These are phyloP conservation scores for Triticum urartu DNA, from an alignment of 176 grass and related monocot genomes.

Conservation along the genomic window DNA sequence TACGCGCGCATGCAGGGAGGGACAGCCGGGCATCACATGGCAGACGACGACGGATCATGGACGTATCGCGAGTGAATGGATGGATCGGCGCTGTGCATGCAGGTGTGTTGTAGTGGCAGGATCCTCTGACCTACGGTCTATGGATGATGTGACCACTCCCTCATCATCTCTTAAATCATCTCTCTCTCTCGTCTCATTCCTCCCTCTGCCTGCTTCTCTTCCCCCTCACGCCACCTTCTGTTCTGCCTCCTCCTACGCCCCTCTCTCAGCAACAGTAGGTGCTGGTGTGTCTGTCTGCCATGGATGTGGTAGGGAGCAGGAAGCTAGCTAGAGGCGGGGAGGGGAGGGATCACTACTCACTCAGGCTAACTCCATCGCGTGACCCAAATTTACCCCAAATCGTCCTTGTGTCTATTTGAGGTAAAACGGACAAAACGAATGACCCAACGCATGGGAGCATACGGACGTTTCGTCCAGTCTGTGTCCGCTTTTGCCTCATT, in stretches of 20 bases:
- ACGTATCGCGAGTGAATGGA: neutral
- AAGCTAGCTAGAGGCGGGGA: neutral
- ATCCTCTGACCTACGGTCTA: neutral
- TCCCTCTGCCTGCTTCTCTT: neutral
- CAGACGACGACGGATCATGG: neutral
- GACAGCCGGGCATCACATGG: neutral
- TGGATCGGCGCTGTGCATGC: neutral
- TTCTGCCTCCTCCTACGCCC: slow-evolving; percentile 7
- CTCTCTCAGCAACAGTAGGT: neutral
- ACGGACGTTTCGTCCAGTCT: no score
- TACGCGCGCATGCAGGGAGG: no score
- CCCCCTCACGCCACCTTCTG: slow-evolving; percentile 43
- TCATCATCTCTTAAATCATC: slow-evolving; percentile 66
- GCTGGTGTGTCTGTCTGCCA: neutral
- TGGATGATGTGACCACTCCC: slow-evolving; percentile 50
- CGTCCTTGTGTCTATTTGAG: no score
- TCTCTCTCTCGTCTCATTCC: slow-evolving; percentile 24
- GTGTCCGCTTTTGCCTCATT: no score
- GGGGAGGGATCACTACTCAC: neutral
- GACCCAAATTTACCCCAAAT: no score
- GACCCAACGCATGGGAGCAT: no score
- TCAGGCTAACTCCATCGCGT: no score
- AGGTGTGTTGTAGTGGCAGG: slow-evolving; percentile 1
- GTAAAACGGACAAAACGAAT: no score
- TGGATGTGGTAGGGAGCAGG: neutral